Evolutionary conservation across 139 green algal genomes (phyloP).

Genomic region (Volvox africanus): DNA sequence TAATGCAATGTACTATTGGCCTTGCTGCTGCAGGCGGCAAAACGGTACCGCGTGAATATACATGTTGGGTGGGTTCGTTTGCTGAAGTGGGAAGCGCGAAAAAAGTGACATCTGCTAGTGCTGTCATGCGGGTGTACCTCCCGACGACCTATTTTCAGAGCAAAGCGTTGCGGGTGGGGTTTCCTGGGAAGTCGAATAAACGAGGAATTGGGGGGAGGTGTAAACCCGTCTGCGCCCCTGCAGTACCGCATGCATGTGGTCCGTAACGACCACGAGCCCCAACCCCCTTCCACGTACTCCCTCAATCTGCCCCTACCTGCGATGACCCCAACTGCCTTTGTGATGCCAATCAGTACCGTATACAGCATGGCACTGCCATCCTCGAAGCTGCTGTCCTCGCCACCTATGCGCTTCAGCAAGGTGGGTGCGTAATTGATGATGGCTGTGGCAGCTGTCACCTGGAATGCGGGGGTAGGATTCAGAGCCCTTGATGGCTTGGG

Average conservation of each 20-base stretch:
- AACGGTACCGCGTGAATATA: too few species aligned
- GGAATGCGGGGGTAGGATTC: neutral
- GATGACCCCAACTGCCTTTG: slow-evolving; percentile 71
- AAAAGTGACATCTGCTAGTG: too few species aligned
- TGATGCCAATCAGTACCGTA: slow-evolving; percentile 62
- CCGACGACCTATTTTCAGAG: too few species aligned
- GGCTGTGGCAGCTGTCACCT: slow-evolving; percentile 60
- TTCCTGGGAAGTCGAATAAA: neutral
- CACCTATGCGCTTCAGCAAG: slow-evolving; percentile 46
- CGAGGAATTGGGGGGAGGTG: neutral
- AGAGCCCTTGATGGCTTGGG: too few species aligned
- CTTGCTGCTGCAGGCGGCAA: too few species aligned
- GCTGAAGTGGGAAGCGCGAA: too few species aligned
- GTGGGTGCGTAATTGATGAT: slow-evolving; percentile 91
- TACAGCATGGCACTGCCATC: slow-evolving; percentile 67
- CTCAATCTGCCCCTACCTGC: slow-evolving; percentile 44
- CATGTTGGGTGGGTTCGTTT: too few species aligned
- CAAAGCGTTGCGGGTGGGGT: neutral
- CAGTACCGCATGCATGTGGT: too few species aligned
- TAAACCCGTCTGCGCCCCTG: neutral
- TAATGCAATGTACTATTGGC: too few species aligned
- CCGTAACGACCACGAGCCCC: too few species aligned
- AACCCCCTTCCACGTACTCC: neutral
- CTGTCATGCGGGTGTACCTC: too few species aligned
- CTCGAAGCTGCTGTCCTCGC: neutral